Conservation (phyloP, 1,284 basidiomycete genomes). For the Leccinum solheimii region DNA sequence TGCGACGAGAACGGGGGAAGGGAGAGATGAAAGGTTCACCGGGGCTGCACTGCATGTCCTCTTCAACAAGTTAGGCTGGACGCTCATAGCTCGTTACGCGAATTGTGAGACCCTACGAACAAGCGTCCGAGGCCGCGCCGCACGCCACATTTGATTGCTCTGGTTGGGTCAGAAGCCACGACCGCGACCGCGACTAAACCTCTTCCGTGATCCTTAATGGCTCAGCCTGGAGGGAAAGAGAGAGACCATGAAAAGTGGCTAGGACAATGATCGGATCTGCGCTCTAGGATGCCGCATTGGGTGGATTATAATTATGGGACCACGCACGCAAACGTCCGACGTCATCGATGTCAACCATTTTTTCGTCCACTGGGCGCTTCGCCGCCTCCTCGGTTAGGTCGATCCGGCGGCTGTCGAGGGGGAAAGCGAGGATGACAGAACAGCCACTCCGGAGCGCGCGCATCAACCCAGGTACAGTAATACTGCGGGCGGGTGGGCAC, state of each 20-base stretch:
- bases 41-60: neutral
- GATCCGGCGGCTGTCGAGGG: neutral
- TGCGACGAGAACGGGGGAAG: neutral
- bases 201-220: neutral
- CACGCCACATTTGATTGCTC: neutral
- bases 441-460: neutral
- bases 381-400: neutral
- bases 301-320: neutral
- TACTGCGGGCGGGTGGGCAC: neutral
- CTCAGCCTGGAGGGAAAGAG: neutral
- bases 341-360: neutral
- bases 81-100: neutral
- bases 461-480: neutral
- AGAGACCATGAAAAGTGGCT: neutral
- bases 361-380: neutral
- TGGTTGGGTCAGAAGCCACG: neutral
- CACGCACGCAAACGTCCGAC: neutral
- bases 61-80: neutral
- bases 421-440: neutral
- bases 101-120: neutral
- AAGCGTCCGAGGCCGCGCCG: neutral
- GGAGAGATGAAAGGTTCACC: neutral
- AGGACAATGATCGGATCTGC: neutral
- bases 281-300: neutral
- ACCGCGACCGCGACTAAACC: neutral